phyloP scores from a whole-genome alignment of 805 yeast genomes.

The Suhomyces sp. region DNA sequence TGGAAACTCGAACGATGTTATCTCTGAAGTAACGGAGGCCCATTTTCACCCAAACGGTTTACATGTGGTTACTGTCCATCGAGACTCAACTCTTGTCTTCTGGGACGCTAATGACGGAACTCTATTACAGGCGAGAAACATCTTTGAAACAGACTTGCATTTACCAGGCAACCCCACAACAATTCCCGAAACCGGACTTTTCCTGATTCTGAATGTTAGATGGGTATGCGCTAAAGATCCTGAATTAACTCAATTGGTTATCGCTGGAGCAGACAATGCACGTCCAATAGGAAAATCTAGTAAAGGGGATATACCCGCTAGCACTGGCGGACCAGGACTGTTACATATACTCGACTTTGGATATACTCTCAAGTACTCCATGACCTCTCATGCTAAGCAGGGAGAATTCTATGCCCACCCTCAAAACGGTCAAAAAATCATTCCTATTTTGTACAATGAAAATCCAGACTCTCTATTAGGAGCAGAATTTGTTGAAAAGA shows the following conservation, averaged over 20 bases:
- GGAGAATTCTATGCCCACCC: conserved; percentile 68
- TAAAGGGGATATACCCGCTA: no score
- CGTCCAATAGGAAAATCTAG: no score
- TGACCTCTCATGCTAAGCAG: conserved; percentile 84
- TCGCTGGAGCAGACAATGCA: conserved; percentile 61
- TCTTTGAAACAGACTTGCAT: conserved; percentile 66
- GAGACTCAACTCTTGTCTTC: conserved; percentile 80
- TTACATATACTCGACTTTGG: conserved; percentile 70
- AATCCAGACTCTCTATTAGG: conserved; percentile 13
- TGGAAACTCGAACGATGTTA: conserved; percentile 35
- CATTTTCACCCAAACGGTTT: conserved; percentile 92
- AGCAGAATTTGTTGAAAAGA: conserved; percentile 25
- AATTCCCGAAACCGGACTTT: conserved; percentile 18
- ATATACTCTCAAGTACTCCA: conserved; percentile 68
- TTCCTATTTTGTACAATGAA: conserved; percentile 26
- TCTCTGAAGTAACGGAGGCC: conserved; percentile 45
- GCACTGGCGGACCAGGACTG: conserved; percentile 15
- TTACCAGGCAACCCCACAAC: conserved; percentile 40
- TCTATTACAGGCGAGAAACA: conserved; percentile 68
- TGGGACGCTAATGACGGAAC: conserved; percentile 89
- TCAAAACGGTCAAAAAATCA: conserved; percentile 40
- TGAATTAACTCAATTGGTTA: conserved; percentile 69
- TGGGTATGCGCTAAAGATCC: conserved; percentile 86
- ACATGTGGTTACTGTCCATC: conserved; percentile 75
- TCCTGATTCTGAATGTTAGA: conserved; percentile 51